Evolutionary conservation across 1,139 yeast genomes (phyloP).

Genomic region (Saccharomyces hybrid): DNA sequence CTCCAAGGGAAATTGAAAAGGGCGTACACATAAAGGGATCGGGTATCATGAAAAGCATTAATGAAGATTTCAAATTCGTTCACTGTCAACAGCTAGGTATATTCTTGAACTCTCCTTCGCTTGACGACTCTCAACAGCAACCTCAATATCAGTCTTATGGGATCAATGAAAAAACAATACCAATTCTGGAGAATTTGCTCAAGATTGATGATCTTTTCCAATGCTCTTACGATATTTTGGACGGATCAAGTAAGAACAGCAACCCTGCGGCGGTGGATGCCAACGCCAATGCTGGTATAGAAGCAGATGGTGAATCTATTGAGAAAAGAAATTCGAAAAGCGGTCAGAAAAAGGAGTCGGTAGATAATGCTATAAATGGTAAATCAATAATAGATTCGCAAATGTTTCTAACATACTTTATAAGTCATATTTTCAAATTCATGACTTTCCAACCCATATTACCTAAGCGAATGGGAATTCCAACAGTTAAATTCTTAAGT

Average conservation of each 20-base stretch:
- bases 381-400: conserved; percentile 20
- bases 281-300: neutral
- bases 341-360: neutral
- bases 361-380: neutral
- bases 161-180: neutral
- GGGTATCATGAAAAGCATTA: conserved; percentile 32
- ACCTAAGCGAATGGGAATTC: conserved; percentile 20
- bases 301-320: neutral
- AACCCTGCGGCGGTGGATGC: neutral
- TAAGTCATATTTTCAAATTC: conserved; percentile 35
- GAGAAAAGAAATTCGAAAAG: conserved; percentile 1
- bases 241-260: neutral
- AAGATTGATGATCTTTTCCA: conserved; percentile 8
- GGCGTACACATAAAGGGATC: conserved; percentile 31
- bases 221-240: neutral
- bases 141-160: conserved; percentile 8
- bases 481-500: conserved; percentile 25
- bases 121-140: conserved; percentile 4
- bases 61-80: conserved; percentile 23
- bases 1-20: conserved; percentile 25
- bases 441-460: conserved; percentile 40
- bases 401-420: conserved; percentile 34
- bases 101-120: neutral
- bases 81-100: conserved; percentile 25
- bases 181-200: conserved; percentile 9